These are phyloP conservation scores for Candida coquimbonensis DNA, from an alignment of 805 yeast genomes.

Conservation along the genomic window DNA sequence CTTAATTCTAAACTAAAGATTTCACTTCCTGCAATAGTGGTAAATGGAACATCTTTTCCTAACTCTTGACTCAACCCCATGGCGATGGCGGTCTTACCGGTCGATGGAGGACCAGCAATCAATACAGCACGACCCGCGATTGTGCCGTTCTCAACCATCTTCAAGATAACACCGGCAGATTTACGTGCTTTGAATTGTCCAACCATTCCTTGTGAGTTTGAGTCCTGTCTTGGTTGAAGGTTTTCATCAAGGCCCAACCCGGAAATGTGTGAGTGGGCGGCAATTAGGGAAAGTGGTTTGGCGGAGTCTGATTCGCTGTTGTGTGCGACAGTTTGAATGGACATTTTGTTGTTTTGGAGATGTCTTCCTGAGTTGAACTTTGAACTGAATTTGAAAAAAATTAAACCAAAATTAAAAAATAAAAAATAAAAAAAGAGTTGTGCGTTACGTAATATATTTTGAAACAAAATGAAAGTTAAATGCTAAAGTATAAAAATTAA, in stretches of 20 bases:
- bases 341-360: slow-evolving; percentile 15
- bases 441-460: too few relatives aligned
- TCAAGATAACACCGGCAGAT: slow-evolving; percentile 91
- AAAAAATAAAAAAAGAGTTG: too few relatives aligned
- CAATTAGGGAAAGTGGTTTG: slow-evolving; percentile 69
- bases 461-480: too few relatives aligned
- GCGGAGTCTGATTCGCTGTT: slow-evolving; percentile 29
- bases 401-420: too few relatives aligned
- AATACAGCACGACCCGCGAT: slow-evolving; percentile 96
- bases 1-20: slow-evolving; percentile 85
- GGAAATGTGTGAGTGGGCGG: slow-evolving; percentile 97
- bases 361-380: background rate
- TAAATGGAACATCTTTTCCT: slow-evolving; percentile 77
- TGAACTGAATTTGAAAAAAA: too few relatives aligned
- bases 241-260: slow-evolving; percentile 95
- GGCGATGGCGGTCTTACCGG: slow-evolving; percentile 98
- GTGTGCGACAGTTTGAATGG: slow-evolving; percentile 36
- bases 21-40: slow-evolving; percentile 92
- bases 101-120: slow-evolving; percentile 97
- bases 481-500: background rate
- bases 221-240: slow-evolving; percentile 63
- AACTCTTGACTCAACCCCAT: slow-evolving; percentile 80
- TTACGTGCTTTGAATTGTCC: slow-evolving; percentile 93
- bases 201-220: slow-evolving; percentile 88
- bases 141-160: slow-evolving; percentile 88